Percentiles rank a stretch among this genome's conserved stretches.
These are phyloP conservation scores for Trichosporon sp. DNA, from an alignment of 1,284 basidiomycete genomes.

Conservation along the genomic window DNA sequence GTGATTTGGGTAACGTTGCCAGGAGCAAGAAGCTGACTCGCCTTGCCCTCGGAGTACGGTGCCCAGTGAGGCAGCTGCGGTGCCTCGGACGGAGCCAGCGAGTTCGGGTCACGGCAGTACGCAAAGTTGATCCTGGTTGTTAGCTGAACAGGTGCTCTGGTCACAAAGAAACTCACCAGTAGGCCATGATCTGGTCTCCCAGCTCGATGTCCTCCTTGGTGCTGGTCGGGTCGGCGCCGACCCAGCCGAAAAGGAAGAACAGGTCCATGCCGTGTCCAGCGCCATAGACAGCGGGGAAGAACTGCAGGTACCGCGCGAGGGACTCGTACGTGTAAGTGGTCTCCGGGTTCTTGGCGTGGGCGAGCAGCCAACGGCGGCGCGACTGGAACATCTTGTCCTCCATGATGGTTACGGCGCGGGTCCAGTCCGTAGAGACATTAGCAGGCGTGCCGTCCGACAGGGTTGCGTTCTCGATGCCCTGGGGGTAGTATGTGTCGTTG, in stretches of 20 bases:
- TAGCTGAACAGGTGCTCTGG: too few relatives aligned
- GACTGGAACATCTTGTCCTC: not conserved
- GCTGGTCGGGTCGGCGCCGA: constrained; percentile 15
- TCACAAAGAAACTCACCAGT: constrained; percentile 25
- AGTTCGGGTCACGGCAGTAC: constrained; percentile 40
- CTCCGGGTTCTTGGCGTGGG: too few relatives aligned
- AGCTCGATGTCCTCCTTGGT: constrained; percentile 24
- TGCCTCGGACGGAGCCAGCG: not conserved
- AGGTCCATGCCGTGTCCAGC: constrained; percentile 31
- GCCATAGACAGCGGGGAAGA: not conserved
- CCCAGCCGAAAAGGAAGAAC: constrained; percentile 27
- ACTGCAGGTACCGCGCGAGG: not conserved
- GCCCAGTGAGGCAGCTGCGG: not conserved
- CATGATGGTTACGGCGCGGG: not conserved
- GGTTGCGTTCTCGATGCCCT: not conserved
- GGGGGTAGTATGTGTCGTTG: not conserved
- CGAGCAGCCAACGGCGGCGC: not conserved
- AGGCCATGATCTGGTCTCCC: constrained; percentile 30
- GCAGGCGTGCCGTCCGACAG: not conserved
- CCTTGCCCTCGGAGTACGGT: not conserved
- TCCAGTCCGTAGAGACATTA: not conserved
- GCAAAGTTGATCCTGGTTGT: constrained; percentile 37
- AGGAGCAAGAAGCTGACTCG: not conserved
- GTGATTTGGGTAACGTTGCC: not conserved
- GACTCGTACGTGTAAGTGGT: not conserved